Conservation (phyloP, 2,329 filamentous ascomycete species). For the Westerdykella ornata region DNA sequence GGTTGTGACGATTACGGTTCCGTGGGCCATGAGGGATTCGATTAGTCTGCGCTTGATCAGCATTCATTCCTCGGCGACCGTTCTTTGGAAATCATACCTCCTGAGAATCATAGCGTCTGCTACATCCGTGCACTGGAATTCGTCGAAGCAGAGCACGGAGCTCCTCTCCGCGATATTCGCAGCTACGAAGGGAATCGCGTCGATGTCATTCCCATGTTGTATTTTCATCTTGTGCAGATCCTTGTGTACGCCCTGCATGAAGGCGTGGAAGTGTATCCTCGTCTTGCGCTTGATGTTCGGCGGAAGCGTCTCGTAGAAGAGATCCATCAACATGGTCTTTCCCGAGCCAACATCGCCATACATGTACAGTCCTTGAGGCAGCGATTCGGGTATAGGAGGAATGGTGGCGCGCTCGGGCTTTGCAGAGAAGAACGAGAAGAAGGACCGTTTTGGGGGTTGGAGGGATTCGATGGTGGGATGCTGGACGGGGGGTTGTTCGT, state of each 20-base stretch:
- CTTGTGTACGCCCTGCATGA: constrained; percentile 97
- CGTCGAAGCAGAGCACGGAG: constrained; percentile 91
- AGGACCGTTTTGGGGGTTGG: constrained; percentile 47
- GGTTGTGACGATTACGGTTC: constrained; percentile 92
- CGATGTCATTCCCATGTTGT: constrained; percentile 79
- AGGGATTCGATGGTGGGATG: constrained; percentile 71
- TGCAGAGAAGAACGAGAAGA: constrained; percentile 58
- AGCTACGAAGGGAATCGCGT: constrained; percentile 84
- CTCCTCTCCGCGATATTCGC: constrained; percentile 84
- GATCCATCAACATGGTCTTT: constrained; percentile 99
- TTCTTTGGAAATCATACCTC: constrained; percentile 42
- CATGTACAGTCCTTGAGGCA: constrained; percentile 88
- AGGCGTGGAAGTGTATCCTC: constrained; percentile 97
- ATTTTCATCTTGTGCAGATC: constrained; percentile 86
- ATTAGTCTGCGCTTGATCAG: constrained; percentile 52
- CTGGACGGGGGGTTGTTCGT: constrained; percentile 65
- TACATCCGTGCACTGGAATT: constrained; percentile 98
- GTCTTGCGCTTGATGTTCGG: constrained; percentile 72
- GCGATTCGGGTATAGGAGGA: constrained; percentile 57
- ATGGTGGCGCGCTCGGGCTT: constrained; percentile 35
- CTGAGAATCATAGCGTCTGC: constrained; percentile 97
- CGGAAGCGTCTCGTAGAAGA: constrained; percentile 92
- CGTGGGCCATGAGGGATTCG: constrained; percentile 88
- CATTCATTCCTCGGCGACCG: neutral
- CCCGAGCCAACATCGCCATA: constrained; percentile 95